Evolutionary conservation across 2,329 filamentous ascomycete genomes (phyloP).

Genomic region (Aspergillus sp.): DNA sequence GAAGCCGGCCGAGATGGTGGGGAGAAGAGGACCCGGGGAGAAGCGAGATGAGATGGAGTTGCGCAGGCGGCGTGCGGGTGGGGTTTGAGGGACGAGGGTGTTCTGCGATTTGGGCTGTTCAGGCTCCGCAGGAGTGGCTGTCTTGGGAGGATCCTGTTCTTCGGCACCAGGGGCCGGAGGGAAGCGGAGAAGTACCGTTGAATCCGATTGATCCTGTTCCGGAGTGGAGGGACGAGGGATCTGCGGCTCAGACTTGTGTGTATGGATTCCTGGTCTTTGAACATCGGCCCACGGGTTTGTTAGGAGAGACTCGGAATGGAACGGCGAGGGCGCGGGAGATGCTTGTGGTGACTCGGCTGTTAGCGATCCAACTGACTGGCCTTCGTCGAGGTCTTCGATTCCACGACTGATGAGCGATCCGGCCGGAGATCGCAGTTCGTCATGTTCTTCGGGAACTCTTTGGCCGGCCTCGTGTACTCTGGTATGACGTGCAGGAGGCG

Average conservation of each 20-base stretch:
- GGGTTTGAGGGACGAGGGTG: conserved; percentile 35
- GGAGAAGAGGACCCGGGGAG: conserved; percentile 58
- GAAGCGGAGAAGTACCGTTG: conserved; percentile 39
- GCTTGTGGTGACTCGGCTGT: conserved; percentile 30
- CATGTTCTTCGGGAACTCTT: conserved; percentile 12
- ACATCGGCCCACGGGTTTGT: conserved; percentile 41
- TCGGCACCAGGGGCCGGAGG: conserved; percentile 39
- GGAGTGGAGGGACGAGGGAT: conserved; percentile 29
- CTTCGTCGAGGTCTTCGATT: conserved; percentile 33
- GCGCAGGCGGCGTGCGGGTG: conserved; percentile 38
- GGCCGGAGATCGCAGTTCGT: conserved; percentile 26
- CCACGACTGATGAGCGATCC: conserved; percentile 35
- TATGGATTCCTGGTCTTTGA: conserved; percentile 14
- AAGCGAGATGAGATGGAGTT: conserved; percentile 54
- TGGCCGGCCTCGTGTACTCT: conserved; percentile 20
- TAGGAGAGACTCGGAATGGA: conserved; percentile 36
- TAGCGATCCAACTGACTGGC: conserved; percentile 33
- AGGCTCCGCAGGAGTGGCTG: conserved; percentile 18
- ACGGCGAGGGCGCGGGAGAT: conserved; percentile 29
- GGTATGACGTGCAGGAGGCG: conserved; percentile 21
- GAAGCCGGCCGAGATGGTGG: conserved; percentile 60
- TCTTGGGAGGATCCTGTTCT: conserved; percentile 15
- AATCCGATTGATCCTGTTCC: conserved; percentile 19
- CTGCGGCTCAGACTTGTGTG: conserved; percentile 24
- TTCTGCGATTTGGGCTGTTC: conserved; percentile 24